Base-by-base conservation (phyloP, 1,139 yeast genomes). In the Nakaseomyces bracarensis region DNA sequence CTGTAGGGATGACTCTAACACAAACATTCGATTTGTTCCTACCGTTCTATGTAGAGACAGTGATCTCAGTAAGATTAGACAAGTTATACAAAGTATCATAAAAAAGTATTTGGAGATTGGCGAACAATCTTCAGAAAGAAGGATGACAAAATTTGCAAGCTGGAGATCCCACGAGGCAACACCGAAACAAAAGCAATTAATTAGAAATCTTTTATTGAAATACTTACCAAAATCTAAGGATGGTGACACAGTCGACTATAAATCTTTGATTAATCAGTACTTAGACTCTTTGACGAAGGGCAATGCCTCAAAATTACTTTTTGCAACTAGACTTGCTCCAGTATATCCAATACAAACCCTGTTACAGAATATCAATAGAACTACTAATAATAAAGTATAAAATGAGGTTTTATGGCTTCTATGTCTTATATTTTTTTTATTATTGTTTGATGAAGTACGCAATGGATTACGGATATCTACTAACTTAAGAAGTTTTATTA, bases 281-380 rank as follows among this genome's bases (percentile, higher is more conserved):
- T 42, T 71, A 2, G 11, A 39, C 1, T 28, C 39, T 1, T 30
- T 72, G 46, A 54, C 59, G 8, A 67, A 61, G 43, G 57, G 61
- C 3, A 60, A 66, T 19, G 80, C 77, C 0, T 55, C 71, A 0
- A 58, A 64, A 21, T 50, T 77, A 39, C 66, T 76, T 2, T 75
- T 76, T 58, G 78, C 76, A 0, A 40, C 49, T 3, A 45, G 46
- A 9, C 26, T 59, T 16, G 62, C 64, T 3, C 60, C 63, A 3
- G 51, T 51, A 3, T 60, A 46, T 26, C 60, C 62, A 10, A 13
- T 57, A 2, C 46, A 49, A n/a, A 26, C 53, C 15, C 36, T 60
- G 5, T 36, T 59, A 16, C 46, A 46, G 30, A 46, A 48, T 0
- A 19, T 58, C 25, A 38, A 30, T 18, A 30, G 34, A 30, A 2